Conservation (phyloP, 768 basidiomycete species). For the Ephemerocybe angulata region DNA sequence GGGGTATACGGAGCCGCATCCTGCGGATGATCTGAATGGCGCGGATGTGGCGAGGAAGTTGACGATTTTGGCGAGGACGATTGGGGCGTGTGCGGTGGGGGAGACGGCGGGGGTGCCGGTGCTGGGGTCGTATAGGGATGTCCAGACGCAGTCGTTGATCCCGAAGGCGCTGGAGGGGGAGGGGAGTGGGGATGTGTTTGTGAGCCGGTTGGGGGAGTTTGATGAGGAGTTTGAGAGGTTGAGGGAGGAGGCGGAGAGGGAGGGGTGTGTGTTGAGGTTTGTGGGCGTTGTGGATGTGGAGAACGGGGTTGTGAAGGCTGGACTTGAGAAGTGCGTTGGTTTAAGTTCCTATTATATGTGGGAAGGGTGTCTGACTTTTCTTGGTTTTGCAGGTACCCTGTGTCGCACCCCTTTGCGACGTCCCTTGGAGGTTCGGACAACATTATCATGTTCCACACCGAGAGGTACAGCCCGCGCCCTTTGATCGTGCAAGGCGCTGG, state of each 20-base stretch:
- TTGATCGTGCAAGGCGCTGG: conserved; percentile 95
- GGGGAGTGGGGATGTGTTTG: conserved; percentile 76
- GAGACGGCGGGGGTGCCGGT: conserved; percentile 34
- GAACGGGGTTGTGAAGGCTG: conserved; percentile 72
- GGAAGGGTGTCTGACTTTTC: not conserved
- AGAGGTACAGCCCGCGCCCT: conserved; percentile 83
- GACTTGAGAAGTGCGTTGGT: conserved; percentile 75
- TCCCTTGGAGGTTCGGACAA: conserved; percentile 96
- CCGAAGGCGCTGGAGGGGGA: conserved; percentile 68
- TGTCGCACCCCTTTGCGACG: conserved; percentile 90
- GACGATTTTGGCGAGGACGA: conserved; percentile 86
- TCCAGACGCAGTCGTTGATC: conserved; percentile 82
- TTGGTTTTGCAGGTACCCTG: conserved; percentile 63
- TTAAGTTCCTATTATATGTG: not conserved
- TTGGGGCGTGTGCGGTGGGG: conserved; percentile 38
- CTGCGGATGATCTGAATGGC: conserved; percentile 94
- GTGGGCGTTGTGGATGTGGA: conserved; percentile 90
- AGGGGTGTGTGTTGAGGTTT: conserved; percentile 85
- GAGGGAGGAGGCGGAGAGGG: conserved; percentile 71
- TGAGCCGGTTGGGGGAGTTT: conserved; percentile 73
- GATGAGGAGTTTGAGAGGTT: conserved; percentile 76
- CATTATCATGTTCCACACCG: conserved; percentile 96
- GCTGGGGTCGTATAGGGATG: conserved; percentile 79
- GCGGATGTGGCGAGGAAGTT: conserved; percentile 97
- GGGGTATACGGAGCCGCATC: conserved; percentile 99